Percentiles rank a stretch among this genome's conserved stretches.
phyloP scores from a whole-genome alignment of 1,284 basidiomycete species.

The Amylostereum areolatum region DNA sequence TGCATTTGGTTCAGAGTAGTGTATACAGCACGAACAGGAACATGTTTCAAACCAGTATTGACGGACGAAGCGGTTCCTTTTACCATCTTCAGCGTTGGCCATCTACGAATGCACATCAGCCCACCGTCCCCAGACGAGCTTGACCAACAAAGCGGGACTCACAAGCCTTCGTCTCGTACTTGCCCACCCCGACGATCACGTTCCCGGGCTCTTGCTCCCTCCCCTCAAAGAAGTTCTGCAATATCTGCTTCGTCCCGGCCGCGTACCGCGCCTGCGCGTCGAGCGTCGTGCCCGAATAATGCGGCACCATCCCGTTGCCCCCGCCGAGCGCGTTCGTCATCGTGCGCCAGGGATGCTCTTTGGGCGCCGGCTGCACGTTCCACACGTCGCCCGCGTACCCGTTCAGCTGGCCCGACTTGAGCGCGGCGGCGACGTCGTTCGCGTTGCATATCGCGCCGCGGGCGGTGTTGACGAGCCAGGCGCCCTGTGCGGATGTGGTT shows the following conservation, averaged over 20 bases:
- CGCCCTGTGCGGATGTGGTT: too few relatives aligned
- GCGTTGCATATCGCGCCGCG: constrained; percentile 90
- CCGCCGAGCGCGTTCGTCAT: constrained; percentile 76
- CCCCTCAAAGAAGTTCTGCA: constrained; percentile 68
- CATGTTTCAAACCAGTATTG: too few relatives aligned
- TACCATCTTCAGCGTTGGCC: too few relatives aligned
- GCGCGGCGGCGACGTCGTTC: constrained; percentile 71
- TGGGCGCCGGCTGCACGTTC: constrained; percentile 81
- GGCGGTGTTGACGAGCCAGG: constrained; percentile 91
- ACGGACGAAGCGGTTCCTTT: too few relatives aligned
- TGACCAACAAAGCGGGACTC: too few relatives aligned
- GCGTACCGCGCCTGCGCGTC: constrained; percentile 92
- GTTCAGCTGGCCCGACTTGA: constrained; percentile 72
- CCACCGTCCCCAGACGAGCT: too few relatives aligned
- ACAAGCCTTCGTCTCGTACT: too few relatives aligned
- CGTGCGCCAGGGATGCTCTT: constrained; percentile 82
- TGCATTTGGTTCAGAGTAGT: too few relatives aligned
- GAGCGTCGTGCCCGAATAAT: constrained; percentile 85
- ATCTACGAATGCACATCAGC: too few relatives aligned
- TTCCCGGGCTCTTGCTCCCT: constrained; percentile 73
- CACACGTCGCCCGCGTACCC: constrained; percentile 70
- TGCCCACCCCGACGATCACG: constrained; percentile 53
- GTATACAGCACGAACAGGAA: too few relatives aligned
- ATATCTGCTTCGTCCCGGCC: constrained; percentile 72
- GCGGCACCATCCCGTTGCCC: constrained; percentile 81